phyloP scores from a whole-genome alignment of 805 yeast genomes.

The Cyberlindnera meyerae region DNA sequence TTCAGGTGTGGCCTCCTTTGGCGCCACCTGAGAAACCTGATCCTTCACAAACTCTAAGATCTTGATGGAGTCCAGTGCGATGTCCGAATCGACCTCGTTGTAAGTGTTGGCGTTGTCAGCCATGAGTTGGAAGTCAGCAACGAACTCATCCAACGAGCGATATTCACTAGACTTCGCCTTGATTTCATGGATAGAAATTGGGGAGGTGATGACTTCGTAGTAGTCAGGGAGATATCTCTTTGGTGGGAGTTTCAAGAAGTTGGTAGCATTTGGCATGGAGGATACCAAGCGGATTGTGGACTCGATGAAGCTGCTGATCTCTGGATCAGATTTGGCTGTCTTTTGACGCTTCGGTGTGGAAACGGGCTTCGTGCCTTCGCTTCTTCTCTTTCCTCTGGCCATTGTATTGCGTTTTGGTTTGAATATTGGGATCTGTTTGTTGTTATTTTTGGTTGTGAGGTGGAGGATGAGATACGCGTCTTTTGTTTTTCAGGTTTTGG shows the following conservation, averaged over 20 bases:
- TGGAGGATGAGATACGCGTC: no score
- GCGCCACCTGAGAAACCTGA: slow-evolving; percentile 34
- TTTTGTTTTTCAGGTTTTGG: background rate
- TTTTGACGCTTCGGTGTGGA: slow-evolving; percentile 17
- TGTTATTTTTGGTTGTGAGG: background rate
- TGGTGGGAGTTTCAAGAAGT: slow-evolving; percentile 69
- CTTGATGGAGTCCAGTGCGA: slow-evolving; percentile 59
- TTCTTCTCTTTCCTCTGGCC: slow-evolving; percentile 18
- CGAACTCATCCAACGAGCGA: slow-evolving; percentile 35
- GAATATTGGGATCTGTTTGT: no score
- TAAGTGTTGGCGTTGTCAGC: slow-evolving; percentile 65
- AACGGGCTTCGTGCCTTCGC: slow-evolving; percentile 11
- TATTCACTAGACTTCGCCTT: slow-evolving; percentile 40
- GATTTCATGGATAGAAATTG: slow-evolving; percentile 69
- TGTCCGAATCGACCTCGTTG: slow-evolving; percentile 61
- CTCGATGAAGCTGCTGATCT: slow-evolving; percentile 28
- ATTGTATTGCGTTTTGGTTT: slow-evolving; percentile 4
- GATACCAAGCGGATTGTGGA: slow-evolving; percentile 32
- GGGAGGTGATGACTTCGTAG: slow-evolving; percentile 58
- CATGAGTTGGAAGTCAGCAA: slow-evolving; percentile 62
- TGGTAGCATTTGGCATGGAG: slow-evolving; percentile 31
- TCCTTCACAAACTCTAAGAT: slow-evolving; percentile 54
- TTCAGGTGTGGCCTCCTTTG: background rate
- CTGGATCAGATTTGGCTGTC: slow-evolving; percentile 3
- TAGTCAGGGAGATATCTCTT: slow-evolving; percentile 77